Evolutionary conservation across 768 basidiomycete species (phyloP).

Genomic region (Russula emetica): DNA sequence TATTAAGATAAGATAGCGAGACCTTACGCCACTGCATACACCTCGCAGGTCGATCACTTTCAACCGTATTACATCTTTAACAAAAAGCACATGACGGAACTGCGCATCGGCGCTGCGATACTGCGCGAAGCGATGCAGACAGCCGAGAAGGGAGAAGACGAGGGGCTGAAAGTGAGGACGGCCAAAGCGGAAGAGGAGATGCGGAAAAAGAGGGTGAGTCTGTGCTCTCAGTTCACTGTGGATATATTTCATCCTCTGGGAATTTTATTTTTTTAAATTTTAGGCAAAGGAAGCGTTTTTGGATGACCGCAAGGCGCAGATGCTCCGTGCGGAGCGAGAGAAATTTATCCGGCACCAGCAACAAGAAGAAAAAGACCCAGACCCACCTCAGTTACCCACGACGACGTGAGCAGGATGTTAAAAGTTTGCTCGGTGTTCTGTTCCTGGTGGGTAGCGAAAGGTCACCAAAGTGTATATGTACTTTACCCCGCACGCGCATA

Average conservation of each 20-base stretch:
- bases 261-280: background rate
- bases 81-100: constrained; percentile 45
- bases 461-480: background rate
- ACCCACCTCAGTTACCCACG: background rate
- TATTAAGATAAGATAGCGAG: background rate
- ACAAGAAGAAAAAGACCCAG: background rate
- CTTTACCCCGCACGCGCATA: background rate
- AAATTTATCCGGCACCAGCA: constrained; percentile 30
- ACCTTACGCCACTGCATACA: background rate
- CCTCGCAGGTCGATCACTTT: constrained; percentile 56
- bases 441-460: background rate
- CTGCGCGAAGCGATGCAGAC: constrained; percentile 58
- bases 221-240: background rate
- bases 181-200: constrained; percentile 56
- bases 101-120: constrained; percentile 61
- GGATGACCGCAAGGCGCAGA: constrained; percentile 66
- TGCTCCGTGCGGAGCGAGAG: constrained; percentile 55
- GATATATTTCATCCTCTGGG: background rate
- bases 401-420: background rate
- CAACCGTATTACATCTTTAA: constrained; percentile 72
- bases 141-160: constrained; percentile 47
- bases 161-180: constrained; percentile 45
- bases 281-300: constrained; percentile 77
- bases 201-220: constrained; percentile 54
- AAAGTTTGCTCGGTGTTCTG: background rate